These are phyloP conservation scores for Tuber calosporum DNA, from an alignment of 495 filamentous ascomycete species.

Conservation along the genomic window DNA sequence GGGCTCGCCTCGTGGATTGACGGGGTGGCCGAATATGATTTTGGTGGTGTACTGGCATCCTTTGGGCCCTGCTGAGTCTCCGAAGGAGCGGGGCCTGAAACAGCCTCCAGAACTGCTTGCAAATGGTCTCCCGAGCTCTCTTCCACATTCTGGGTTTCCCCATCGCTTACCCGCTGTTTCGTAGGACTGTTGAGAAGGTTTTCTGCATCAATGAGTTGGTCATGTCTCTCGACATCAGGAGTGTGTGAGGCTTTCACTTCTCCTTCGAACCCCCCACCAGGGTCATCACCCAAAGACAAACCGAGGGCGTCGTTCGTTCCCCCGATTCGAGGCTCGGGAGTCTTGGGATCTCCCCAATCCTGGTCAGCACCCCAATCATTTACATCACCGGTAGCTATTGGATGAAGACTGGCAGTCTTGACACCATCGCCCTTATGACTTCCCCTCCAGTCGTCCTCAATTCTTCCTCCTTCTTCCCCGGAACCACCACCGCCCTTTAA, in stretches of 20 bases:
- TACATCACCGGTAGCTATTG: constrained; percentile 19
- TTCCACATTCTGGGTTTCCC: neutral
- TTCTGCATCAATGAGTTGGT: neutral
- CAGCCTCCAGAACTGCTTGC: neutral
- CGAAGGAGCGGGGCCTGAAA: neutral
- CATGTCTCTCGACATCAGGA: neutral
- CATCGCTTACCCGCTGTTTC: neutral
- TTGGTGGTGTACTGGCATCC: neutral
- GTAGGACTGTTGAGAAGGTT: neutral
- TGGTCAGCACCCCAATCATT: constrained; percentile 35
- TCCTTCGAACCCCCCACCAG: neutral
- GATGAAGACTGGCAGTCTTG: constrained; percentile 7
- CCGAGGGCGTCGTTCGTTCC: neutral
- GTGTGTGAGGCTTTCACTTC: neutral
- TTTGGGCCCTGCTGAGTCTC: neutral
- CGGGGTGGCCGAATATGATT: neutral
- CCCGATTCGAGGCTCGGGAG: constrained; percentile 2
- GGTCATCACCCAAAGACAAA: neutral
- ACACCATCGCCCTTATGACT: neutral
- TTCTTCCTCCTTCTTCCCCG: constrained; percentile 6
- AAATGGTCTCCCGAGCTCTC: neutral
- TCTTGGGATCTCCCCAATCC: constrained; percentile 28
- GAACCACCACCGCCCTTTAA: constrained; percentile 12
- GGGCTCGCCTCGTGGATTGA: neutral
- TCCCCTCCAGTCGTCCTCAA: constrained; percentile 19